These are phyloP conservation scores for Haberlea rhodopensis DNA, from an alignment of 257 asterid species.

Conservation along the genomic window DNA sequence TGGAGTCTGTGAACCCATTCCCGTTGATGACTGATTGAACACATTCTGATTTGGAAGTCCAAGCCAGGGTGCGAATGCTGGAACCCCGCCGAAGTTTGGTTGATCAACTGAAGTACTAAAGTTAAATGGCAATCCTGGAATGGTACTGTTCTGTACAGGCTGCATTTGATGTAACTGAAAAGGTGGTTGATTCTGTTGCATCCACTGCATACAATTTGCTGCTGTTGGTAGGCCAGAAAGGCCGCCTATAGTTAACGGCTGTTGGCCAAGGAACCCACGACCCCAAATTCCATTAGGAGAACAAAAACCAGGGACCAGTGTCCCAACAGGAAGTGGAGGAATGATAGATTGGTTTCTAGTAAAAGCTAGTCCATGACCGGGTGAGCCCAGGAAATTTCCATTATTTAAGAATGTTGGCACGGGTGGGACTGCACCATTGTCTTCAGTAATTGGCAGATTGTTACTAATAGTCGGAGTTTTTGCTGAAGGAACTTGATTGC, in stretches of 20 bases:
- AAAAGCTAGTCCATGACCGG: slow-evolving; percentile 32
- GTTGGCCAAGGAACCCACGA: slow-evolving; percentile 45
- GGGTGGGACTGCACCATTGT: slow-evolving; percentile 27
- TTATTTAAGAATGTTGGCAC: slow-evolving; percentile 30
- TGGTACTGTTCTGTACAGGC: slow-evolving; percentile 36
- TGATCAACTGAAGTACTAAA: slow-evolving; percentile 42
- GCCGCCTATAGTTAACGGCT: slow-evolving; percentile 40
- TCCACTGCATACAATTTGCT: slow-evolving; percentile 51
- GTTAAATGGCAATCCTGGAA: slow-evolving; percentile 47
- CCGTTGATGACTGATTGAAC: slow-evolving; percentile 41
- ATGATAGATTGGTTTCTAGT: slow-evolving; percentile 30
- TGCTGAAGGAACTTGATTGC: slow-evolving; percentile 27
- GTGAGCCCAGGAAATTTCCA: slow-evolving; percentile 22
- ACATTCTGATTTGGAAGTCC: slow-evolving; percentile 35
- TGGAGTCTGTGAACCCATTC: slow-evolving; percentile 45
- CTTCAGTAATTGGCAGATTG: slow-evolving; percentile 29
- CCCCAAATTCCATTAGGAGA: slow-evolving; percentile 49
- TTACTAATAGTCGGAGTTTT: slow-evolving; percentile 18
- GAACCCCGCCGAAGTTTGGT: slow-evolving; percentile 43
- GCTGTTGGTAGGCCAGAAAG: slow-evolving; percentile 41
- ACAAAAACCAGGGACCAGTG: slow-evolving; percentile 36
- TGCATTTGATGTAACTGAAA: slow-evolving; percentile 38
- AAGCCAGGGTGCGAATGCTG: slow-evolving; percentile 41
- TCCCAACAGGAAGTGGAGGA: slow-evolving; percentile 39
- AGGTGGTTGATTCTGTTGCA: slow-evolving; percentile 51